Base-by-base conservation (phyloP, 2,329 filamentous ascomycete genomes). In the Sodiomyces alkalinus region DNA sequence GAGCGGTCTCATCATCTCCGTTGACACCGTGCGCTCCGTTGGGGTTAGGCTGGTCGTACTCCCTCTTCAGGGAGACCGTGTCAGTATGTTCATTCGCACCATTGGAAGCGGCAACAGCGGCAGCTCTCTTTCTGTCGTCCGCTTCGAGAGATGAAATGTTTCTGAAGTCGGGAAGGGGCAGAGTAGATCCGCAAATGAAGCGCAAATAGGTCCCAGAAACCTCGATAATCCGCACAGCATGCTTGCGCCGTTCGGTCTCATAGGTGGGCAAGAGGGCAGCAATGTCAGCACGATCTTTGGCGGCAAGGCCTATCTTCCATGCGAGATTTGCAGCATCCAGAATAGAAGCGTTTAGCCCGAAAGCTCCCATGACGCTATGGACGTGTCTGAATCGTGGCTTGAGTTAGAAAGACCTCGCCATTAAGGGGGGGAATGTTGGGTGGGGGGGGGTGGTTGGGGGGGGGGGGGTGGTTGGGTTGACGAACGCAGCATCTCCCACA, bases 301-400 rank as follows among this genome's bases (percentile, higher is more conserved):
- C 34, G 8, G 31, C 37, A 17, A 51, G 33, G 10, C 46, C 48
- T 10, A 53, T 30, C 31, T 53, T 53, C 50, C 50, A 53, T 4
- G 37, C 38, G 2, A 53, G 41, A 22, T 53, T 53, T 5, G 43
- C 38, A 6, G 46, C 43, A 29, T 54, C 51, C 7, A 43, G 30
- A 26, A 54, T 49, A n/a, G 49, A 50, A 2, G 47, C 39, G 30
- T 53, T 53, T 2, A 52, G 42, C 7, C 50, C 50, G 26, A 52
- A 52, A 2, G 49, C 50, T 1, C 49, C 49, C 34, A 53, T 41
- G 10, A 51, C 45, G 7, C 41, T 46, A 31, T 53, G 49, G 7
- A 52, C 42, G 27, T 49, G 46, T 3, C 46, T 48, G 13, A n/a
- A n/a, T n/a, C n/a, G n/a, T n/a, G n/a, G n/a, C n/a, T n/a, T n/a